A percentile compares a stretch with the other conserved stretches of the same genome.
Evolutionary conservation across 2,329 filamentous ascomycete species (phyloP).

Genomic region (Catunica adiposa): DNA sequence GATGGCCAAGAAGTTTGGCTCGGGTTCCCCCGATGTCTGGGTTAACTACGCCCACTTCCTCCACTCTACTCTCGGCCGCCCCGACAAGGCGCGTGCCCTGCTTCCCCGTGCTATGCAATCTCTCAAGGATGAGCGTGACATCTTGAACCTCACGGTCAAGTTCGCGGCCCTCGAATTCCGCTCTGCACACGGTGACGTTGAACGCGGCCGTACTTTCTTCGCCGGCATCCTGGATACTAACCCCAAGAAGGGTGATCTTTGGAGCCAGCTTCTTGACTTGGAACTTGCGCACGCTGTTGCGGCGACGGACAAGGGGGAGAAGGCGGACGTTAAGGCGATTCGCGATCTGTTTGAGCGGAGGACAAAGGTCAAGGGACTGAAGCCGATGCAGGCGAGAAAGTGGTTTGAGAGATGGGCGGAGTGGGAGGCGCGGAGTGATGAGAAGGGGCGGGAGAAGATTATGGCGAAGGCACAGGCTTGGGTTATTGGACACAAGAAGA

Average conservation of each 20-base stretch:
- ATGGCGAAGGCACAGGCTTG: slow-evolving; percentile 42
- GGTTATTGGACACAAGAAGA: slow-evolving; percentile 37
- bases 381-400: slow-evolving; percentile 65
- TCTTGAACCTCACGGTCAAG: slow-evolving; percentile 56
- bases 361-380: slow-evolving; percentile 50
- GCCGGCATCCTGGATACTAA: slow-evolving; percentile 71
- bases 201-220: slow-evolving; percentile 88
- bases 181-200: slow-evolving; percentile 63
- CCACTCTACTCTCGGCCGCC: slow-evolving; percentile 52
- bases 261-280: slow-evolving; percentile 81
- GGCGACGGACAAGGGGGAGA: slow-evolving; percentile 30
- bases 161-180: slow-evolving; percentile 89
- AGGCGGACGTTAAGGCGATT: slow-evolving; percentile 41
- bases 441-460: slow-evolving; percentile 54
- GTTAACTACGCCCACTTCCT: slow-evolving; percentile 91
- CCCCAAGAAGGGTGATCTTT: slow-evolving; percentile 80
- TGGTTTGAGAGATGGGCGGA: slow-evolving; percentile 87
- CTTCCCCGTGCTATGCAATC: slow-evolving; percentile 74
- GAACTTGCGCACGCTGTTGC: slow-evolving; percentile 53
- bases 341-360: slow-evolving; percentile 73
- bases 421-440: slow-evolving; percentile 63
- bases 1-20: slow-evolving; percentile 79
- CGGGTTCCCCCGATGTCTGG: slow-evolving; percentile 66
- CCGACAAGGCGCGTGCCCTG: slow-evolving; percentile 61
- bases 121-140: slow-evolving; percentile 46